Percentiles rank a stretch among this genome's conserved stretches.
These are phyloP conservation scores for Echinochloa phyllopogon DNA, from an alignment of 176 grass and related monocot genomes.

Conservation along the genomic window DNA sequence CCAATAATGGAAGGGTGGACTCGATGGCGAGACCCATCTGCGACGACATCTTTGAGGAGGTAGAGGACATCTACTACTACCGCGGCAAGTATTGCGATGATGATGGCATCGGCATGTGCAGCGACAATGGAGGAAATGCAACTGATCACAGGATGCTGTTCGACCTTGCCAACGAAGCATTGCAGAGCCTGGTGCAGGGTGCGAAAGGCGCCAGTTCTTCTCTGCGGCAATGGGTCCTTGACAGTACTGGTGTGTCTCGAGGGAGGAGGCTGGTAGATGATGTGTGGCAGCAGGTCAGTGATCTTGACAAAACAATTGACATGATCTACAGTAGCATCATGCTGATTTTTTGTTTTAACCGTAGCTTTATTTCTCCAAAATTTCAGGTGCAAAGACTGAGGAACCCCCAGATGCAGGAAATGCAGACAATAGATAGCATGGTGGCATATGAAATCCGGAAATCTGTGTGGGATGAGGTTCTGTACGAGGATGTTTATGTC, in stretches of 20 bases:
- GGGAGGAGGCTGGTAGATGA: slow-evolving; percentile 56
- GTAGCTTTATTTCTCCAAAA: not conserved
- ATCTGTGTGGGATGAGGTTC: slow-evolving; percentile 33
- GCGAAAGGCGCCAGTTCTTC: slow-evolving; percentile 27
- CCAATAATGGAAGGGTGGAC: slow-evolving; percentile 3
- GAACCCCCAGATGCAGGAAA: slow-evolving; percentile 55
- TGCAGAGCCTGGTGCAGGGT: slow-evolving; percentile 43
- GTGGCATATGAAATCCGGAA: slow-evolving; percentile 47
- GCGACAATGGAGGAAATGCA: not conserved
- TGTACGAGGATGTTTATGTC: slow-evolving; percentile 56
- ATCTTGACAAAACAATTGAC: not conserved
- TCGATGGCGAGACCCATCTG: slow-evolving; percentile 40
- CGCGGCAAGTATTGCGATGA: not conserved
- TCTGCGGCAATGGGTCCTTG: slow-evolving; percentile 52
- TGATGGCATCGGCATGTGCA: not conserved
- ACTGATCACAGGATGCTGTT: slow-evolving; percentile 63
- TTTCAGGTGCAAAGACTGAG: slow-evolving; percentile 44
- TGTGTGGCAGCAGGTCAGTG: slow-evolving; percentile 45
- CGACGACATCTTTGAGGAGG: slow-evolving; percentile 53
- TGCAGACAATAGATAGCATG: slow-evolving; percentile 55
- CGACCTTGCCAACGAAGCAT: slow-evolving; percentile 72
- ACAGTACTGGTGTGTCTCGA: not conserved
- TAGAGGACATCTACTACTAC: slow-evolving; percentile 68
- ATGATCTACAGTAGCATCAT: not conserved
- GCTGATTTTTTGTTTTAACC: not conserved